Conservation (phyloP, 2,329 filamentous ascomycete genomes). For the Falciphora oryzae region DNA sequence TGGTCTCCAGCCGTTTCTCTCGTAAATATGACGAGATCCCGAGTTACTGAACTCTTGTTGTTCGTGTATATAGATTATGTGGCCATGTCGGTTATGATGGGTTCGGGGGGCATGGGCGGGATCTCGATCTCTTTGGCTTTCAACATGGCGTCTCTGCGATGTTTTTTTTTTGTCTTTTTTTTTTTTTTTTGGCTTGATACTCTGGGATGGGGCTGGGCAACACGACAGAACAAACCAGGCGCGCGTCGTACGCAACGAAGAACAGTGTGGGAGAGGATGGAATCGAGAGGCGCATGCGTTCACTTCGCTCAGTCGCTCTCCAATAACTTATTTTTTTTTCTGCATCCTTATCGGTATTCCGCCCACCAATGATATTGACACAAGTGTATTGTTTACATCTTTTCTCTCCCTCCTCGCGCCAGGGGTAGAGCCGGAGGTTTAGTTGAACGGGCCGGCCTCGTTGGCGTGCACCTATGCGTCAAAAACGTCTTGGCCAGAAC, state of each 20-base stretch:
- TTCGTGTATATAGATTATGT: neutral
- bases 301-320: neutral
- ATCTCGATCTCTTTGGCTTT: neutral
- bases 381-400: neutral
- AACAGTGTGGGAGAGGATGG: neutral
- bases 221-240: neutral
- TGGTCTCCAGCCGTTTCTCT: neutral
- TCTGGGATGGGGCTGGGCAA: no score
- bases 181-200: neutral
- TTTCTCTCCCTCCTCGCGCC: neutral
- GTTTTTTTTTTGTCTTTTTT: neutral
- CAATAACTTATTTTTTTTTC: neutral
- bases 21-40: neutral
- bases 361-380: neutral
- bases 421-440: neutral
- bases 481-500: no score
- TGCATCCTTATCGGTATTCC: neutral
- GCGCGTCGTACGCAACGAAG: neutral
- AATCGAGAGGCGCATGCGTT: neutral
- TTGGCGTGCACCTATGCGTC: neutral
- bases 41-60: neutral
- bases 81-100: neutral
- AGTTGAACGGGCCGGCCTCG: neutral
- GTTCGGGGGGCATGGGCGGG: neutral
- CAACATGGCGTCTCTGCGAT: neutral